phyloP scores from a whole-genome alignment of 805 yeast species.

The Debaryomyces maramus region DNA sequence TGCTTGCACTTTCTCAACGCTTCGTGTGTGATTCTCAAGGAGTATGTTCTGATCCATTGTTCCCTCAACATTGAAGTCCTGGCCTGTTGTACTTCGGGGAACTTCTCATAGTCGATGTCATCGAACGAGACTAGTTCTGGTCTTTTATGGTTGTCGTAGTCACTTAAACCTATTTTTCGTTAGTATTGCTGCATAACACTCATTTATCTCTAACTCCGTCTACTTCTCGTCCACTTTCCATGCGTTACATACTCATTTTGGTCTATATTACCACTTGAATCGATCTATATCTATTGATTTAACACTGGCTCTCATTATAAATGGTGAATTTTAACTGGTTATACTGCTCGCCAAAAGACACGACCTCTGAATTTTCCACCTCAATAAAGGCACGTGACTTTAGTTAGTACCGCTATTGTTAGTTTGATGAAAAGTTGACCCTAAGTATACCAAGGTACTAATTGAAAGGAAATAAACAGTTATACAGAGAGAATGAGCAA shows the following conservation, averaged over 20 bases:
- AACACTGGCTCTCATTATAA: conserved; percentile 3
- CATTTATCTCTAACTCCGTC: neutral
- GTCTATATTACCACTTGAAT: neutral
- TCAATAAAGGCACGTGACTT: no score
- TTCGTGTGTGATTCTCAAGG: conserved; percentile 64
- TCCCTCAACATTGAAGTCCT: conserved; percentile 76
- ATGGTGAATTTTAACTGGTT: conserved; percentile 11
- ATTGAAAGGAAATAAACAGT: neutral
- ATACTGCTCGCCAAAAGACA: neutral
- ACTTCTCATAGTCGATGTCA: conserved; percentile 73
- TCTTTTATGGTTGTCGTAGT: conserved; percentile 46
- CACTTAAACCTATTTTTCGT: conserved; percentile 22
- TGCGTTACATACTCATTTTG: conserved; percentile 19
- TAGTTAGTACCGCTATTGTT: no score
- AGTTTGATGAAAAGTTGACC: no score
- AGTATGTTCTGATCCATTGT: conserved; percentile 72
- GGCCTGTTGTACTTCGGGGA: conserved; percentile 63
- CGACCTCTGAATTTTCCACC: conserved; percentile 1
- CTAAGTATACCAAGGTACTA: no score
- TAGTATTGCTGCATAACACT: conserved; percentile 5
- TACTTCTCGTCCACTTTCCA: neutral
- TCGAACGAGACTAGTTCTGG: conserved; percentile 81
- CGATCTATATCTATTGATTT: conserved; percentile 1
- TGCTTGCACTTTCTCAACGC: conserved; percentile 80
- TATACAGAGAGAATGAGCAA: conserved; percentile 2